Evolutionary conservation across 495 filamentous ascomycete species (phyloP).

Genomic region (Coniosporium apollinis): DNA sequence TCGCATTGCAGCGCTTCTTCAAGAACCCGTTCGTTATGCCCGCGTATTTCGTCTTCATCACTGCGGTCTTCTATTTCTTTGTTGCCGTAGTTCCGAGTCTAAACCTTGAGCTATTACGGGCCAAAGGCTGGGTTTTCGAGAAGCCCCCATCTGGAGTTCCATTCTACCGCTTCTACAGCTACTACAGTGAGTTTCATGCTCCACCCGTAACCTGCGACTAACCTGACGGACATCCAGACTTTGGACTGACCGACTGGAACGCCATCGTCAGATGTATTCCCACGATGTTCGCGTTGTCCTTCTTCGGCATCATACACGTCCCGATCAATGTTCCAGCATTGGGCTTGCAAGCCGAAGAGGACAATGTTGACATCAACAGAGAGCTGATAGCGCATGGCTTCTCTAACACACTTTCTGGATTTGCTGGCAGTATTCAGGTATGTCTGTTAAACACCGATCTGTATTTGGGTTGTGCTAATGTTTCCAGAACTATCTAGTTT

Average conservation of each 20-base stretch:
- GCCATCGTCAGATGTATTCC: conserved; percentile 69
- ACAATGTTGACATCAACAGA: conserved; percentile 76
- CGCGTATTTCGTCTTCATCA: conserved; percentile 69
- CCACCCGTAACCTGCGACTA: conserved; percentile 17
- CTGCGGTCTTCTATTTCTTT: conserved; percentile 65
- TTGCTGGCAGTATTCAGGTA: conserved; percentile 73
- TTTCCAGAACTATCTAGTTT: conserved; percentile 75
- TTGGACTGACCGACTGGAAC: conserved; percentile 39
- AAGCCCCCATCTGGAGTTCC: conserved; percentile 68
- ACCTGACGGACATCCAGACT: conserved; percentile 28
- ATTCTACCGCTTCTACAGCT: conserved; percentile 92
- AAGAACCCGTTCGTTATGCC: conserved; percentile 71
- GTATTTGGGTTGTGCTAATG: not conserved
- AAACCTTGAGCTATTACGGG: conserved; percentile 42
- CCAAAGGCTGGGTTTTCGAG: conserved; percentile 77
- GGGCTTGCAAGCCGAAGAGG: conserved; percentile 74
- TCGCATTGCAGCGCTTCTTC: conserved; percentile 53
- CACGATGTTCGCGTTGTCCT: conserved; percentile 92
- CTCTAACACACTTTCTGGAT: conserved; percentile 79
- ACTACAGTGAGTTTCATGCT: too few relatives aligned
- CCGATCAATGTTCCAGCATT: conserved; percentile 94
- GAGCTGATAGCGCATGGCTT: conserved; percentile 88
- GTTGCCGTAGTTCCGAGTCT: conserved; percentile 48
- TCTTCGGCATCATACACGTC: conserved; percentile 93
- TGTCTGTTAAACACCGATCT: not conserved